Base-by-base conservation (phyloP, 768 basidiomycete species). In the Trametes meyenii region DNA sequence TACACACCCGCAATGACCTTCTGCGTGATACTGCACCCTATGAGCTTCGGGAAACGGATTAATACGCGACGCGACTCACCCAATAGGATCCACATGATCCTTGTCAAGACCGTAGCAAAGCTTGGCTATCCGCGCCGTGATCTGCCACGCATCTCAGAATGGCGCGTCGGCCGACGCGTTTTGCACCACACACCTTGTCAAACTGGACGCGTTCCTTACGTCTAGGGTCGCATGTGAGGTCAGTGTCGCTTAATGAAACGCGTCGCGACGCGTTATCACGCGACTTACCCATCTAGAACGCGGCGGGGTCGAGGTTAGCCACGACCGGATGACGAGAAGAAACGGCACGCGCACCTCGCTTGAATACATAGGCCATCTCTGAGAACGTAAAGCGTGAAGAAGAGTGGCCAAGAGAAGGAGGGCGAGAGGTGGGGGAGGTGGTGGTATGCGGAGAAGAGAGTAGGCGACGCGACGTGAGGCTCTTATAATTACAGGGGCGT, bases 71-170 rank as follows among this genome's bases (percentile, higher is more conserved):
- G 10, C 17, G 21, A 21, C 88, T 56, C 70, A 92, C 92, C 97
- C 96, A 39, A 97, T 90, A 4, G 97, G 91, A 68, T 97, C 92
- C 23, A 99, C 88, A 64, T 94, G 90, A 70, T 96, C 89, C 58
- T 83, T 79, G 74, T 99, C 96, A 21, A 99, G 86, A 61, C 97
- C 97, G 74, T 98, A 98, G 70, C 94, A 97, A 17, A 99, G 85
- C 77, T 94, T 94, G 71, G 86, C 85, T 66, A 95, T 86, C 67
- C 93, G 81, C 11, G 91, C 85, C 1, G 93, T 95, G 74, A 94
- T 94, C 92, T 94, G 58, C 13, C 5, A 45, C 33, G 26, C 14
- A 1, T 23, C 44, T 43, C 35, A 33, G 50, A 56, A 36, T 63
- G 50, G 38, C 39, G n/a, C n/a, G 39, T 19, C 53, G 29, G 23